A percentile compares a stretch with the other conserved stretches of the same genome.
Evolutionary conservation across 371 early-diverging fungal species (phyloP).

Genomic region (Mucor lusitanicus): DNA sequence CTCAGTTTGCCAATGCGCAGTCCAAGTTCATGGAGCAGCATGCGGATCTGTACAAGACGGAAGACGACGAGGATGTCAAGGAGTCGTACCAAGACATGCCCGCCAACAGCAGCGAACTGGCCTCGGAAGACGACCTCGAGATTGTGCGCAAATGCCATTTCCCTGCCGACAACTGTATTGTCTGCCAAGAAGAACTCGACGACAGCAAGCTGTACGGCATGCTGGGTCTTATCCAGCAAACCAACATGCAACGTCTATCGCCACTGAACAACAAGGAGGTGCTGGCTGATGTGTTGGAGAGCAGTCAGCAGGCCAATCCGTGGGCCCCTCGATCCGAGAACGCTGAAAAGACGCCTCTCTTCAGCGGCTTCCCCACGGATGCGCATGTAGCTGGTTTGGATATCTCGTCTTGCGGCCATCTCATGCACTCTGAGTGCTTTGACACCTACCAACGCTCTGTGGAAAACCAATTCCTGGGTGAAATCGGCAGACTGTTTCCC

Average conservation of each 20-base stretch:
- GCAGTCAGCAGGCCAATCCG: slow-evolving; percentile 27
- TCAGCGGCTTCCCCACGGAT: slow-evolving; percentile 56
- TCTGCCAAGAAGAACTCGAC: slow-evolving; percentile 91
- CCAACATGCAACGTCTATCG: slow-evolving; percentile 66
- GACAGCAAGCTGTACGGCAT: slow-evolving; percentile 77
- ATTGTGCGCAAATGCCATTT: slow-evolving; percentile 65
- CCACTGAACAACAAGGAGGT: slow-evolving; percentile 61
- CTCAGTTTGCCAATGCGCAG: slow-evolving; percentile 87
- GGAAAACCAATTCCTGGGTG: slow-evolving; percentile 31
- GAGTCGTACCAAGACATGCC: slow-evolving; percentile 33
- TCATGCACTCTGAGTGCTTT: slow-evolving; percentile 94
- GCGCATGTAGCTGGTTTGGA: slow-evolving; percentile 62
- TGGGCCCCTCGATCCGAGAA: slow-evolving; percentile 1
- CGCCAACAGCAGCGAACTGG: background rate
- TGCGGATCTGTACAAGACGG: slow-evolving; percentile 55
- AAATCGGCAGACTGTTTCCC: slow-evolving; percentile 37
- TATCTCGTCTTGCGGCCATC: slow-evolving; percentile 91
- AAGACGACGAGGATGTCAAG: slow-evolving; percentile 61
- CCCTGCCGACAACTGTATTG: slow-evolving; percentile 88
- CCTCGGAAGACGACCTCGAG: slow-evolving; percentile 24
- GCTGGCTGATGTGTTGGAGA: slow-evolving; percentile 55
- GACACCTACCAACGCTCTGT: slow-evolving; percentile 77
- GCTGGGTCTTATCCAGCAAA: slow-evolving; percentile 81
- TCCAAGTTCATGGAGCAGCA: slow-evolving; percentile 82
- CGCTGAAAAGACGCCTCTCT: slow-evolving; percentile 3